Base-by-base conservation (phyloP, 2,329 filamentous ascomycete genomes). In the Catunica adiposa region DNA sequence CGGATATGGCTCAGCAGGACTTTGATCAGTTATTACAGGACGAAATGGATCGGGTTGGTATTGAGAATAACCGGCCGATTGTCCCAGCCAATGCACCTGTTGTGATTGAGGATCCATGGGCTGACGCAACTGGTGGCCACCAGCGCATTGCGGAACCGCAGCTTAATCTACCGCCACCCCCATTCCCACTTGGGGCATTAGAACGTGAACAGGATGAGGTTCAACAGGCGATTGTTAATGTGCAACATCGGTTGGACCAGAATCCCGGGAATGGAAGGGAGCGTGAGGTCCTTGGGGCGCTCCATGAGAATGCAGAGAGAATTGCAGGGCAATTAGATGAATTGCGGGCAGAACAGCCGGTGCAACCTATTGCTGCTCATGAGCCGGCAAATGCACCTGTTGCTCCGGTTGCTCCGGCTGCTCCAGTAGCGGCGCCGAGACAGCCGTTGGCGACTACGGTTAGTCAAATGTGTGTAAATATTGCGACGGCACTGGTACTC, bases 401-500 rank as follows among this genome's bases (percentile, higher is more conserved):
- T n/a, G 29, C 37, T 29, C 44, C 23, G 20, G 44, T 34, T 17
- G 15, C 40, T 2, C 40, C 40, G 40, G 40, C n/a, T 2, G 40
- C 40, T 44, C 40, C 40, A 7, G 40, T 20, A 15, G 40, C 44
- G 11, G 17, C 8, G n/a, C 44, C 44, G 17, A 23, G 17, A 14
- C 26, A 38, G 29, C 14, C 50, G 17, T 29, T 52, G 25, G 29
- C 7, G 29, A 52, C 50, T 4, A 52, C 50, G 1, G 50, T 52
- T 14, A 52, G 34, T 20, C 50, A 52, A 22, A 37, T 52, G 17
- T 69, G 74, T 31, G 75, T 76, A 63, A 70, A 72, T 40, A 66
- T 79, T 6, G 71, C 76, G 29, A 72, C 73, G 14, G 72, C 76
- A 1, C 69, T 98, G 1, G 73, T 94, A 11, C 87, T 94, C 63